Percentiles rank a stretch among this genome's conserved stretches.
These are phyloP conservation scores for Sporothrix sp. DNA, from an alignment of 2,329 filamentous ascomycete genomes.

Conservation along the genomic window DNA sequence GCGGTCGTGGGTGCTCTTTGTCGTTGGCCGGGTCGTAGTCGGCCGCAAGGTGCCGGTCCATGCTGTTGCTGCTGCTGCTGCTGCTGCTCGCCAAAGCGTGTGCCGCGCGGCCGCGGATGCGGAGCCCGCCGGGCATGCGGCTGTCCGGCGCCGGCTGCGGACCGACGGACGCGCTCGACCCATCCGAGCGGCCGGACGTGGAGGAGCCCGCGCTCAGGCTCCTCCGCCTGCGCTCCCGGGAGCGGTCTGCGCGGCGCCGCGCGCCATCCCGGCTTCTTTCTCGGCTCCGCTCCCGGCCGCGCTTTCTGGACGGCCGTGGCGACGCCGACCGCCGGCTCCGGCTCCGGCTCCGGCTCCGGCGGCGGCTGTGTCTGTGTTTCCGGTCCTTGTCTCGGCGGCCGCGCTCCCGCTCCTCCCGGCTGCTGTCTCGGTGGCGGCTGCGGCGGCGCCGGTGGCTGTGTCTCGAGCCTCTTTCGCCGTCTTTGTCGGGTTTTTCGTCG, in stretches of 20 bases:
- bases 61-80: constrained; percentile 4
- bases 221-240: not conserved
- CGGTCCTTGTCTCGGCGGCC: not conserved
- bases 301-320: not conserved
- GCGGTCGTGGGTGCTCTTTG: not conserved
- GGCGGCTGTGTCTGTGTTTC: not conserved
- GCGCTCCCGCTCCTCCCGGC: not conserved
- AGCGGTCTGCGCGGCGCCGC: not conserved
- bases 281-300: not conserved
- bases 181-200: too few relatives aligned
- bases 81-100: too few relatives aligned
- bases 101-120: constrained; percentile 10
- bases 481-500: not conserved
- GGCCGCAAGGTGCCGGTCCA: constrained; percentile 15
- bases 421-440: not conserved
- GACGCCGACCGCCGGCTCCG: constrained; percentile 1
- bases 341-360: not conserved
- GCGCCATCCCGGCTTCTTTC: not conserved
- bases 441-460: not conserved
- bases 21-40: constrained; percentile 16
- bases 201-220: too few relatives aligned
- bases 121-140: not conserved
- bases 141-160: constrained; percentile 7
- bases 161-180: constrained; percentile 14
- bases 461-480: not conserved